Conservation (phyloP, 176 grass and related monocot genomes). For the Cymbopogon citratus region DNA sequence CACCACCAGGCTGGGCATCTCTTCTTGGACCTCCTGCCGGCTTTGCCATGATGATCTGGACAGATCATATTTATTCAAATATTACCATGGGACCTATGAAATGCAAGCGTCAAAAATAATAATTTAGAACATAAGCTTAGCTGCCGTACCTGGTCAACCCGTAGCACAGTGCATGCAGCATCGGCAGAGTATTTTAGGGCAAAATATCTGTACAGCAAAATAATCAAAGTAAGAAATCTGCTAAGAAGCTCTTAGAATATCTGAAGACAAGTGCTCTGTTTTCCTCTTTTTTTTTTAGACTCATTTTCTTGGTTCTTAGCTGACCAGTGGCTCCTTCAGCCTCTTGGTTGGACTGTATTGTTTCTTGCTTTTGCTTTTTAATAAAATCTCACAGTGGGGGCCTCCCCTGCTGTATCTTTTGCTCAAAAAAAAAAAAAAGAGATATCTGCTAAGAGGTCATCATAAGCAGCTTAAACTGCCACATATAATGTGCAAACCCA, state of each 20-base stretch:
- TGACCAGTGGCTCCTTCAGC: too few relatives aligned
- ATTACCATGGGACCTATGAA: neutral
- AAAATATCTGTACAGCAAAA: constrained; percentile 48
- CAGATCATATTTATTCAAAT: neutral
- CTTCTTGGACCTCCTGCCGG: constrained; percentile 72
- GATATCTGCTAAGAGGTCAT: neutral
- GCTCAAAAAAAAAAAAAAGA: too few relatives aligned
- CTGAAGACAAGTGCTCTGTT: too few relatives aligned
- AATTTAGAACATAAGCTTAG: neutral
- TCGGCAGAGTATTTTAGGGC: constrained; percentile 83
- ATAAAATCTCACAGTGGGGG: too few relatives aligned
- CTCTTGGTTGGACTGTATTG: too few relatives aligned
- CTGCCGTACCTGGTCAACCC: constrained; percentile 72
- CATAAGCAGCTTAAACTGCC: neutral
- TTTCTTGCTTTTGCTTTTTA: too few relatives aligned
- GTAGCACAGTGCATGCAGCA: constrained; percentile 66
- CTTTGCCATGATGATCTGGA: constrained; percentile 94
- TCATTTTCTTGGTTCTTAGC: too few relatives aligned
- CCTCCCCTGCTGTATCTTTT: too few relatives aligned
- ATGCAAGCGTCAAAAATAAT: neutral
- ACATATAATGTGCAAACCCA: neutral
- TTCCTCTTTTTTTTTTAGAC: too few relatives aligned
- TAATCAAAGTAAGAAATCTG: neutral
- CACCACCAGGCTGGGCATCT: constrained; percentile 47
- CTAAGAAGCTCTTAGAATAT: too few relatives aligned